Percentiles rank a stretch among this genome's conserved stretches.
Conservation (phyloP, 306 rosid species). For the Vigna mungo region DNA sequence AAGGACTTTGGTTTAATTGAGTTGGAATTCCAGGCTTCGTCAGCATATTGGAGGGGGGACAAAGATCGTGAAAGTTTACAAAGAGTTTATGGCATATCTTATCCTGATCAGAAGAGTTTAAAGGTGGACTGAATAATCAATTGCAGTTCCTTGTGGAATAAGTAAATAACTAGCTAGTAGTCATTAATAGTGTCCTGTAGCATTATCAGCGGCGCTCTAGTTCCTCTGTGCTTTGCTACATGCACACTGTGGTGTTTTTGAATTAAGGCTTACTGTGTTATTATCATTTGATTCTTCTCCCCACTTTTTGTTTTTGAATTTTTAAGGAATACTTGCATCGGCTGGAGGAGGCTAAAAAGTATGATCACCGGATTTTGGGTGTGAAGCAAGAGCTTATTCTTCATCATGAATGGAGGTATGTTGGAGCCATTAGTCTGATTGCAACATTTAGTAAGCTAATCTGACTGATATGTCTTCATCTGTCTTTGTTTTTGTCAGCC, state of each 20-base stretch:
- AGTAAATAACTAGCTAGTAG: constrained; percentile 8
- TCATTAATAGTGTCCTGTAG: background rate
- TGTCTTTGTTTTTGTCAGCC: constrained; percentile 59
- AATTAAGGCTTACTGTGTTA: background rate
- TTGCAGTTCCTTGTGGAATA: constrained; percentile 17
- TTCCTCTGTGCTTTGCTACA: background rate
- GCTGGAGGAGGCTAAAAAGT: constrained; percentile 95
- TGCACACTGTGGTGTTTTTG: background rate
- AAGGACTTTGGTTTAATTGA: constrained; percentile 17
- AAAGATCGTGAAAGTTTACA: constrained; percentile 93
- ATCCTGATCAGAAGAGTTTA: constrained; percentile 89
- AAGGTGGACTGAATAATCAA: constrained; percentile 60
- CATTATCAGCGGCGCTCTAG: background rate
- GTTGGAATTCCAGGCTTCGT: constrained; percentile 81
- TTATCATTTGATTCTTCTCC: constrained; percentile 17
- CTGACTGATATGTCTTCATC: constrained; percentile 13
- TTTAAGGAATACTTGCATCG: constrained; percentile 65
- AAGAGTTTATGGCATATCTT: constrained; percentile 97
- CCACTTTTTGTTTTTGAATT: background rate
- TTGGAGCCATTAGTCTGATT: constrained; percentile 26
- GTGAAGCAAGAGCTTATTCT: constrained; percentile 90
- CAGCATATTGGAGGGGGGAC: constrained; percentile 98
- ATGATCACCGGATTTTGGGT: constrained; percentile 91
- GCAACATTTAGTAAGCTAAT: constrained; percentile 29
- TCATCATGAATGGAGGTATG: constrained; percentile 90